These are phyloP conservation scores for Boletus insuetus DNA, from an alignment of 768 basidiomycete species.

Conservation along the genomic window DNA sequence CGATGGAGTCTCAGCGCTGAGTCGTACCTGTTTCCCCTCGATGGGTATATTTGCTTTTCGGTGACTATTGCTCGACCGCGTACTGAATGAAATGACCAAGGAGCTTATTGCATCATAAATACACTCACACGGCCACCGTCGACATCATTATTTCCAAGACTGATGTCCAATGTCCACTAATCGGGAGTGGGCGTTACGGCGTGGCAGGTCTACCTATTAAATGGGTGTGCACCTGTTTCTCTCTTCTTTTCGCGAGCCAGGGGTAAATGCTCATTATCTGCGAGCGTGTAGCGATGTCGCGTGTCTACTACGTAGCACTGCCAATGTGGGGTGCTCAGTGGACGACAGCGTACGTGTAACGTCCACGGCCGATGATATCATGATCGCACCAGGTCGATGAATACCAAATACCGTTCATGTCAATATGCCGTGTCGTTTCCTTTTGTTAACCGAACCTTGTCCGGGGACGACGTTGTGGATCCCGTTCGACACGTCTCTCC, in stretches of 20 bases:
- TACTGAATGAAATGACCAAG: background rate
- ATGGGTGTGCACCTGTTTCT: background rate
- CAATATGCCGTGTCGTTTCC: too few relatives aligned
- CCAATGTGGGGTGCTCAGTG: constrained; percentile 4
- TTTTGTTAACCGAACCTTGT: too few relatives aligned
- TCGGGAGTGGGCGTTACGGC: background rate
- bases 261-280: background rate
- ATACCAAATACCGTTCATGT: too few relatives aligned
- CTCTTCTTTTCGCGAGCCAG: background rate
- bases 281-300: background rate
- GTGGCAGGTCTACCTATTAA: background rate
- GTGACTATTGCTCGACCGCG: background rate
- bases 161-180: background rate
- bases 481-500: too few relatives aligned
- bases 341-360: too few relatives aligned
- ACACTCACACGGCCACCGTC: too few relatives aligned
- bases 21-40: background rate
- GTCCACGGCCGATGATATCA: constrained; percentile 8
- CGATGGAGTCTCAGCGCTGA: constrained; percentile 13
- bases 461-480: too few relatives aligned
- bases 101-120: background rate
- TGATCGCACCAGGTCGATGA: background rate
- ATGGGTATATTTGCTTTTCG: constrained; percentile 3
- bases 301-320: background rate
- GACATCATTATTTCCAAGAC: constrained; percentile 1